A percentile compares a stretch with the other conserved stretches of the same genome.
phyloP scores from a whole-genome alignment of 345 rosid genomes.

The Trapa bicornis region DNA sequence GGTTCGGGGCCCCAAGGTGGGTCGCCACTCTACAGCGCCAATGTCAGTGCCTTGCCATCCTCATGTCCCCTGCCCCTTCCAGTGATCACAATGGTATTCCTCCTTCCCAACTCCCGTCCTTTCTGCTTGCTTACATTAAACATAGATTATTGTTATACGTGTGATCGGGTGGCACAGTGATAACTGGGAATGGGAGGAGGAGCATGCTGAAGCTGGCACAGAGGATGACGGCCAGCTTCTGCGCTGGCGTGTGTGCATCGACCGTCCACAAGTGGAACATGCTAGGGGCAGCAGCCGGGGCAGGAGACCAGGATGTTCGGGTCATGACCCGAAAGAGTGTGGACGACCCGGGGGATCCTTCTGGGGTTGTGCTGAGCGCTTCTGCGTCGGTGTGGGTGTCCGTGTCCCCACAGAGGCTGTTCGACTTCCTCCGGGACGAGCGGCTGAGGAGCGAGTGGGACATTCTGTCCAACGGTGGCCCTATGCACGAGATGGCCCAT shows the following conservation, averaged over 20 bases:
- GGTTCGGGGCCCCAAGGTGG: conserved; percentile 90
- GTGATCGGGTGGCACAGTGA: conserved; percentile 17
- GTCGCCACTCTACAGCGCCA: conserved; percentile 89
- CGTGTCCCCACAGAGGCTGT: conserved; percentile 56
- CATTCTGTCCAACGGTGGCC: conserved; percentile 89
- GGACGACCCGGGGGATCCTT: conserved; percentile 90
- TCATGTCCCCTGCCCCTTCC: conserved; percentile 53
- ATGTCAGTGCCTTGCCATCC: conserved; percentile 79
- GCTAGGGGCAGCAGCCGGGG: conserved; percentile 54
- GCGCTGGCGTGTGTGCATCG: conserved; percentile 87
- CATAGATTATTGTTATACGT: too few relatives aligned
- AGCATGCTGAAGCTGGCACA: conserved; percentile 94
- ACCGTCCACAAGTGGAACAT: conserved; percentile 82
- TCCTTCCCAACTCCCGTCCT: too few relatives aligned
- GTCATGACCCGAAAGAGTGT: conserved; percentile 83
- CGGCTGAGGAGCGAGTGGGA: conserved; percentile 91
- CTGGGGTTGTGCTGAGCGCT: conserved; percentile 75
- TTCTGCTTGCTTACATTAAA: too few relatives aligned
- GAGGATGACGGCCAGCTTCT: conserved; percentile 89
- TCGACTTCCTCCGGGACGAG: conserved; percentile 74
- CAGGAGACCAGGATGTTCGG: conserved; percentile 69
- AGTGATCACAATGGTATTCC: conserved; percentile 43
- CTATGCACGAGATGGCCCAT: conserved; percentile 96
- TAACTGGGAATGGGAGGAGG: conserved; percentile 55
- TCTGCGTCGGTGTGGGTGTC: conserved; percentile 94